A percentile compares a stretch with the other conserved stretches of the same genome.
Evolutionary conservation across 345 rosid genomes (phyloP).

Genomic region (Corymbia maculata): DNA sequence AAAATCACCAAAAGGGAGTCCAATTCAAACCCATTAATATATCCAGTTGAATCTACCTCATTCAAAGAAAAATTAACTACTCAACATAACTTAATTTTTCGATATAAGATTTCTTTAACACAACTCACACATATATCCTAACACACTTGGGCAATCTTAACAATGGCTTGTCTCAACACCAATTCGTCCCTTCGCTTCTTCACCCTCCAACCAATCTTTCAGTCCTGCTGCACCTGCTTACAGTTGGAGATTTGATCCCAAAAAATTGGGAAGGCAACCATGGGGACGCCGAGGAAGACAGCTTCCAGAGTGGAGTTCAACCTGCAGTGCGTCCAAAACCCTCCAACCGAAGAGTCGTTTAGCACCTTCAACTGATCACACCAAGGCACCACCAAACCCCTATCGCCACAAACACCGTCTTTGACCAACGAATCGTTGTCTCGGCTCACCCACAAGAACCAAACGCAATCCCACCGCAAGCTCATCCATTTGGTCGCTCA

Average conservation of each 20-base stretch:
- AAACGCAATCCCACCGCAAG: conserved; percentile 16
- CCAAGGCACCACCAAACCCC: conserved; percentile 33
- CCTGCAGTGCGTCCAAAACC: no score
- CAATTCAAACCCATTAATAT: no score
- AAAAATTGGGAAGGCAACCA: conserved; percentile 8
- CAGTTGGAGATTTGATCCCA: conserved; percentile 11
- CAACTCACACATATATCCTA: no score
- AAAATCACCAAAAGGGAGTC: no score
- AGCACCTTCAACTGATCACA: background rate
- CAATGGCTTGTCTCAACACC: background rate
- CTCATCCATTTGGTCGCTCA: conserved; percentile 19
- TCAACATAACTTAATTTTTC: no score
- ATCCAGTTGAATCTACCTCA: no score
- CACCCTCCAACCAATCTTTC: background rate
- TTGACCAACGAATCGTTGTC: background rate
- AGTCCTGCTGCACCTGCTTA: no score
- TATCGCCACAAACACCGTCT: background rate
- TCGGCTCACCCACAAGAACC: conserved; percentile 23
- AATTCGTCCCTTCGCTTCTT: background rate
- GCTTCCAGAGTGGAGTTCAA: background rate
- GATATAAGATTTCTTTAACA: no score
- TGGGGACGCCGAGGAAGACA: conserved; percentile 6
- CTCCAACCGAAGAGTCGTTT: background rate
- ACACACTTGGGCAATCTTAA: no score
- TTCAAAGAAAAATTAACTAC: no score